A percentile compares a stretch with the other conserved stretches of the same genome.
phyloP scores from a whole-genome alignment of 208 protist species.

The Novymonas esmeraldas region DNA sequence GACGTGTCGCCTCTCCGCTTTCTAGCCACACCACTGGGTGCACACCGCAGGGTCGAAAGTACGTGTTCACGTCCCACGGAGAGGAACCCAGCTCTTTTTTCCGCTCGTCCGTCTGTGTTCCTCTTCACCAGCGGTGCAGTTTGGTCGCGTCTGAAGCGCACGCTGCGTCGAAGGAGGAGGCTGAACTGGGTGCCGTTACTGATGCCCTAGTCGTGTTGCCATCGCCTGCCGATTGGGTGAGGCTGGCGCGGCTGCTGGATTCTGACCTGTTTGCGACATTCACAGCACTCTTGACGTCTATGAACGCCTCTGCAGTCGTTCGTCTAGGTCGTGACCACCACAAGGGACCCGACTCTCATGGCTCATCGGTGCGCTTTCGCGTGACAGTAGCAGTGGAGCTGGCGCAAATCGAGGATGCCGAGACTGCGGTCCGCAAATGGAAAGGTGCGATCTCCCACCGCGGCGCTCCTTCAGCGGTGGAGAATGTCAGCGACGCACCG shows the following conservation, averaged over 20 bases:
- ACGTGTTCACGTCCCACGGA: neutral
- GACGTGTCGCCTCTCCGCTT: neutral
- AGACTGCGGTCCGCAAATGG: neutral
- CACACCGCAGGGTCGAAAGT: neutral
- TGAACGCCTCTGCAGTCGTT: constrained; percentile 11
- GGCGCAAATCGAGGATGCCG: constrained; percentile 7
- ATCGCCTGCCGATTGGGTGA: neutral
- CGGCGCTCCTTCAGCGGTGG: neutral
- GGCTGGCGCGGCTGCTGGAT: constrained; percentile 10
- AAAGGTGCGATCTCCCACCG: neutral
- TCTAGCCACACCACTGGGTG: neutral
- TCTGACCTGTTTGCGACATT: constrained; percentile 20
- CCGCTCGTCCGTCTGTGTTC: constrained; percentile 33
- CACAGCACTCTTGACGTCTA: neutral
- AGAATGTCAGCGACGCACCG: neutral
- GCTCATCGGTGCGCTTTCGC: neutral
- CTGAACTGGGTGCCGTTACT: constrained; percentile 12
- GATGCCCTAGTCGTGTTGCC: constrained; percentile 18
- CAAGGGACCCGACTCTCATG: neutral
- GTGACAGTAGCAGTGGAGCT: constrained; percentile 12
- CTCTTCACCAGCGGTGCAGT: constrained; percentile 24
- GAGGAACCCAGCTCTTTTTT: constrained; percentile 14
- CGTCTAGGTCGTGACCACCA: neutral
- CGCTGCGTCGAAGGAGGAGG: constrained; percentile 1
- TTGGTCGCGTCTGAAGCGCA: constrained; percentile 20